Base-by-base conservation (phyloP, 2,329 filamentous ascomycete species). In the Simplicillium sp. region DNA sequence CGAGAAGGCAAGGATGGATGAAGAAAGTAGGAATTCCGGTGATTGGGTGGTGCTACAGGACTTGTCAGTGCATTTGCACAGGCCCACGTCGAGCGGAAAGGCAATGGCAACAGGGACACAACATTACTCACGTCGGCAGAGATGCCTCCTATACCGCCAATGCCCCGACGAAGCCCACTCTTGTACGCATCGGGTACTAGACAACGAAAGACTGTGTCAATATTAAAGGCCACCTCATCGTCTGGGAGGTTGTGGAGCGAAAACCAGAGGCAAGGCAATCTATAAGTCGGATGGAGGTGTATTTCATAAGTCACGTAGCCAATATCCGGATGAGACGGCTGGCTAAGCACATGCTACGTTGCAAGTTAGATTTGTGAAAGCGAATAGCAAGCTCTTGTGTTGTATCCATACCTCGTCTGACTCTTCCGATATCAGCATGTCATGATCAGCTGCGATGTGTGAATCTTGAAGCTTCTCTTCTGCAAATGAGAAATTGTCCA, bases 1-100 rank as follows among this genome's bases (percentile, higher is more conserved):
- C 84, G 8, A 92, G 85, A 58, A 86, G 78, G 64, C 92, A 97
- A 17, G 92, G 90, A 65, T 98, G 92, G 51, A 97, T 74, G 62
- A 95, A 96, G 62, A 90, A 96, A 38, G 80, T 77, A 33, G 88
- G 87, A 44, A 81, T 62, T 40, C 83, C 84, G 43, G 80, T 86
- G 44, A 85, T 62, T 39, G 92, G 90, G 70, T 97, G 88, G 61
- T 94, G 81, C 79, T 90, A 63, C 57, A 7, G 12, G 29, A 17
- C 12, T 38, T 5, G 34, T 42, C 14, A 41, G 43, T 34, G n/a
- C 15, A 25, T 25, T 9, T 25, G 20, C 20, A 25, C 20, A 25
- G 20, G 9, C 6, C n/a, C 9, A 25, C 9, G 9, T 9, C 9
- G 20, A 25, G 20, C 20, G 20, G 6, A 25, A 25, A 6, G 6